Percentiles rank a stretch among this genome's conserved stretches.
phyloP scores from a whole-genome alignment of 1,284 basidiomycete species.

The Ustilago loliicola region DNA sequence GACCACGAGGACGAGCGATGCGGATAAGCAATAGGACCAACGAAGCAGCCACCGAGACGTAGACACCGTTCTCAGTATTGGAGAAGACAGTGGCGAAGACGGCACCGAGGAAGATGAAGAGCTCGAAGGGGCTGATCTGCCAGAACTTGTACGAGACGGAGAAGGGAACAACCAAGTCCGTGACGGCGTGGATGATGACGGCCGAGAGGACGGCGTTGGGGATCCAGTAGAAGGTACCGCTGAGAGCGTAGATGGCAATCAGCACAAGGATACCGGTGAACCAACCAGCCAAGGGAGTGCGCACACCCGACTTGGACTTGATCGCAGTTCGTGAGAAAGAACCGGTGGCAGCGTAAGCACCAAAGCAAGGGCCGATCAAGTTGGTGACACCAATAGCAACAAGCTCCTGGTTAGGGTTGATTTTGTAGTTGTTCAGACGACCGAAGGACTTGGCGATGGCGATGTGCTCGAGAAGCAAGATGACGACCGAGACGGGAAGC shows the following conservation, averaged over 20 bases:
- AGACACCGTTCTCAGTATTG: slow-evolving; percentile 91
- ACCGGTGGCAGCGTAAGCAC: slow-evolving; percentile 95
- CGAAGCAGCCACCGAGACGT: slow-evolving; percentile 86
- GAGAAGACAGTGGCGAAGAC: slow-evolving; percentile 81
- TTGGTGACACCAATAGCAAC: slow-evolving; percentile 98
- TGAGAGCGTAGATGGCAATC: slow-evolving; percentile 90
- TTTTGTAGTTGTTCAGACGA: slow-evolving; percentile 95
- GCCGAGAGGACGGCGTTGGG: slow-evolving; percentile 81
- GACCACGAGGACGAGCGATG: slow-evolving; percentile 89
- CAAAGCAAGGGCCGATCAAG: slow-evolving; percentile 76
- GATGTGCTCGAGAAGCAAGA: slow-evolving; percentile 95
- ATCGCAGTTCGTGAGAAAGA: slow-evolving; percentile 97
- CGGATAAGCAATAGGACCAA: slow-evolving; percentile 87
- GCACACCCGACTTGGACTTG: slow-evolving; percentile 94
- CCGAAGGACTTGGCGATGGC: slow-evolving; percentile 94
- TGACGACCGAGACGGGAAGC: slow-evolving; percentile 92
- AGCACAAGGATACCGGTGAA: slow-evolving; percentile 89
- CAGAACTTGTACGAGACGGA: slow-evolving; percentile 90
- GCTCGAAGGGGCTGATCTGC: slow-evolving; percentile 93
- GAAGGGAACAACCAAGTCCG: slow-evolving; percentile 89
- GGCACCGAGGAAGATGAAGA: slow-evolving; percentile 88
- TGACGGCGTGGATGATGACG: slow-evolving; percentile 91
- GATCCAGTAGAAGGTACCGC: slow-evolving; percentile 71
- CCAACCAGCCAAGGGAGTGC: slow-evolving; percentile 91
- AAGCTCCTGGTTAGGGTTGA: slow-evolving; percentile 96